Evolutionary conservation across 192 early-diverging fungal genomes (phyloP).

Genomic region (Linnemannia elongata): DNA sequence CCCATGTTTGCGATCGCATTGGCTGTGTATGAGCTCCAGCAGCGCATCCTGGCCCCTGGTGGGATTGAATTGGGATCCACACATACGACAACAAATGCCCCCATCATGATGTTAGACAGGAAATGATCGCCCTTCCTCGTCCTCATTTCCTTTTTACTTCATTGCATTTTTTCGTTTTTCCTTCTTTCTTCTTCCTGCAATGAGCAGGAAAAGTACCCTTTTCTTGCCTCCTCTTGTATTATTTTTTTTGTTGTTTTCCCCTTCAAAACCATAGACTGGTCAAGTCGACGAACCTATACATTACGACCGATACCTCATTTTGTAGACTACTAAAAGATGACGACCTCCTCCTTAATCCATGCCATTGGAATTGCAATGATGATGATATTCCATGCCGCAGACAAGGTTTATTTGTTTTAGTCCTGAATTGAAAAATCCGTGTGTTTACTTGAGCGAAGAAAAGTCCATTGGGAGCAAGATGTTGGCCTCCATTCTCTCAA

Average conservation of each 20-base stretch:
- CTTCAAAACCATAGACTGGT: conserved; percentile 12
- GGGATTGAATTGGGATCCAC: conserved; percentile 15
- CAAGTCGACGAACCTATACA: neutral
- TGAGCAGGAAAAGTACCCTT: neutral
- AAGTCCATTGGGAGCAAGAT: conserved; percentile 77
- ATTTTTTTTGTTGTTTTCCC: conserved; percentile 10
- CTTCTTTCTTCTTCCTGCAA: neutral
- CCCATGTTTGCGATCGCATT: conserved; percentile 74
- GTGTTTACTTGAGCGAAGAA: conserved; percentile 51
- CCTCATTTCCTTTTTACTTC: neutral
- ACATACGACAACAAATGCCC: conserved; percentile 9
- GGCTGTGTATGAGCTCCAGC: conserved; percentile 79
- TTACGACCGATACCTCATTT: neutral
- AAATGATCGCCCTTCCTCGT: conserved; percentile 3
- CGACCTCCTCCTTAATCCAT: neutral
- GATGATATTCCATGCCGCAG: neutral
- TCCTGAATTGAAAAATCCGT: too few relatives aligned
- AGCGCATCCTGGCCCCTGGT: conserved; percentile 54
- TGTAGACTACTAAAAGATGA: conserved; percentile 22
- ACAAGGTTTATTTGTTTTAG: neutral
- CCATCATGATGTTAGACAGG: conserved; percentile 42
- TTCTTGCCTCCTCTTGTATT: conserved; percentile 5
- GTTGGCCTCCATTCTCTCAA: conserved; percentile 84
- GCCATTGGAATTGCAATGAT: neutral
- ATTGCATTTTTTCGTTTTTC: neutral